These are phyloP conservation scores for Trichoderma aggressivum DNA, from an alignment of 2,329 filamentous ascomycete species.

Conservation along the genomic window DNA sequence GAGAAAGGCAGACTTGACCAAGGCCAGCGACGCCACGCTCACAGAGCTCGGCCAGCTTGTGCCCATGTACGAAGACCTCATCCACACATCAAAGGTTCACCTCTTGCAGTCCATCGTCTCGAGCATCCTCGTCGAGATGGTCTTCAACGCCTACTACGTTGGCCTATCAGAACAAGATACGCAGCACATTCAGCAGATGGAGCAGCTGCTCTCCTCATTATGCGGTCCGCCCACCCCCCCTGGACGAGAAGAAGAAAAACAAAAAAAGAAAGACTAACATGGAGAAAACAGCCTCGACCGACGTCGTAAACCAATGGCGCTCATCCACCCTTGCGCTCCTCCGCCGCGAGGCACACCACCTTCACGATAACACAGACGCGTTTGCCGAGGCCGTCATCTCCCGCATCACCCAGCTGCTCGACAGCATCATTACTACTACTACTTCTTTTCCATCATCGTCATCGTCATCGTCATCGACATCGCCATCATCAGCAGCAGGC, in stretches of 20 bases:
- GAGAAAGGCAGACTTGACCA: conserved; percentile 40
- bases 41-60: conserved; percentile 48
- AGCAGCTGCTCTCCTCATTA: conserved; percentile 43
- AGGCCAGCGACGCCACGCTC: conserved; percentile 39
- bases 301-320: conserved; percentile 63
- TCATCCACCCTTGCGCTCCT: conserved; percentile 60
- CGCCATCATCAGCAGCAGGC: not conserved
- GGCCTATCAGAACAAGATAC: conserved; percentile 57
- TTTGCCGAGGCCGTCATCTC: conserved; percentile 43
- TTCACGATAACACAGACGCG: conserved; percentile 44
- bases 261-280: not conserved
- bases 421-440: conserved; percentile 44
- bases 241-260: not conserved
- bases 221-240: conserved; percentile 31
- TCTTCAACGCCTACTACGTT: conserved; percentile 63
- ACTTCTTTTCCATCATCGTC: too few species aligned
- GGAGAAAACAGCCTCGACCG: conserved; percentile 40
- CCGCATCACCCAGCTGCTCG: conserved; percentile 48
- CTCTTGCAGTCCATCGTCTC: conserved; percentile 62
- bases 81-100: conserved; percentile 54
- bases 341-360: conserved; percentile 49
- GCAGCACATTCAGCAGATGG: conserved; percentile 46
- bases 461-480: not conserved
- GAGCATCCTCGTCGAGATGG: conserved; percentile 54
- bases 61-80: conserved; percentile 56